Base-by-base conservation (phyloP, 176 grass and related monocot species). In the Avena eriantha region DNA sequence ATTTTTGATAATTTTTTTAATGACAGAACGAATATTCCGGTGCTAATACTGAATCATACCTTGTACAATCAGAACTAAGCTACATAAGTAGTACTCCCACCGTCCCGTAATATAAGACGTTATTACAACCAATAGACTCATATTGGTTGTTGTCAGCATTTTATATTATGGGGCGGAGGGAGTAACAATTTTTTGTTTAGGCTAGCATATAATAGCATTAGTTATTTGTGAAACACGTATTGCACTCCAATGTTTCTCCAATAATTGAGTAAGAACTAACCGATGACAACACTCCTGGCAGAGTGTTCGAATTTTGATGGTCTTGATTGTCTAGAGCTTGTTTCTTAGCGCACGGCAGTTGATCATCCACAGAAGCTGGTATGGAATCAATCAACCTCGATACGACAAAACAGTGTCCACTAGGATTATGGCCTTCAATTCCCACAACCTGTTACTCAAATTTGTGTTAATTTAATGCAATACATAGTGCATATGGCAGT, bases 361-460 rank as follows among this genome's bases (percentile, higher is more conserved):
- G 74, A 69, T 68, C 71, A 76, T 90, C 89, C 82, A 75, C 64
- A 75, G 90, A 88, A 47, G 45, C 74, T 7, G 93, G 92, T 82
- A 98, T 63, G 66, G 81, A 92, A 89, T 98, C 92, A 57, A 91
- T 82, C 82, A 98, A 80, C 39, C 95, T 95, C 31, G 92, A 94
- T 86, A 87, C 90, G 79, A 94, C 79, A 2, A 98, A 95, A 85
- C 92, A 89, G 78, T 96, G 96, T 63, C 96, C 96, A 63, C 96
- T 98, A 70, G 93, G 96, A 93, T 98, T 98, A 78, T 91, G 86
- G 11, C 93, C 96, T 70, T 96, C 90, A 85, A 98, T 92, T 26
- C 96, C 93, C 60, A 98, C 86, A 61, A 94, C 90, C 96, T 98
- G 80, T 79, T 76, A 89, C 80, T 53, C 13, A 77, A 76, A 59